phyloP scores from a whole-genome alignment of 805 yeast species.

The Diddensiella santjacobensis region DNA sequence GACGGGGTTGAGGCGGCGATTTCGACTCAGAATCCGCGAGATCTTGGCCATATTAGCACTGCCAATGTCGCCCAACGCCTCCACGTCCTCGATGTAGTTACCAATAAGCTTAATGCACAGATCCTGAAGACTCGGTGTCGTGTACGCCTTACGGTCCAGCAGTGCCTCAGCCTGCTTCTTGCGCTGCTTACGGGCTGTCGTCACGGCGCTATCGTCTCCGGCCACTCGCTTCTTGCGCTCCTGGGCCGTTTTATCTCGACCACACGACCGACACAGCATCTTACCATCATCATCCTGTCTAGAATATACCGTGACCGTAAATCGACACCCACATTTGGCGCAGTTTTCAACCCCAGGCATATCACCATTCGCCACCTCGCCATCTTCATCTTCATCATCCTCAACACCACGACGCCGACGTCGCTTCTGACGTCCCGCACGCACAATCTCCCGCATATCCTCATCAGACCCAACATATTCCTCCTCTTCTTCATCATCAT shows the following conservation, averaged over 20 bases:
- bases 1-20: conserved; percentile 69
- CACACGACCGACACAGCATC: conserved; percentile 63
- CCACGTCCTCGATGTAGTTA: conserved; percentile 65
- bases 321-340: conserved; percentile 56
- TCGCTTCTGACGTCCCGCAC: conserved; percentile 43
- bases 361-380: conserved; percentile 38
- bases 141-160: conserved; percentile 62
- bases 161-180: conserved; percentile 82
- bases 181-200: conserved; percentile 66
- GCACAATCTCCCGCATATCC: conserved; percentile 29
- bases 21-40: conserved; percentile 71
- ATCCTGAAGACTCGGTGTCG: conserved; percentile 70
- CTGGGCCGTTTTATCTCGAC: conserved; percentile 40
- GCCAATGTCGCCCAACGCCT: conserved; percentile 85
- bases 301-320: conserved; percentile 65
- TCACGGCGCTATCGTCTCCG: conserved; percentile 44
- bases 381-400: conserved; percentile 35
- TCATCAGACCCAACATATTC: conserved; percentile 14
- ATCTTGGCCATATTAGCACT: conserved; percentile 64
- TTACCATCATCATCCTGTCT: conserved; percentile 41
- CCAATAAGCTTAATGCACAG: conserved; percentile 68
- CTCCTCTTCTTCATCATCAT: conserved; percentile 26
- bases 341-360: conserved; percentile 55
- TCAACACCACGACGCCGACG: conserved; percentile 36
- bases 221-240: conserved; percentile 32